A percentile compares a stretch with the other conserved stretches of the same genome.
These are phyloP conservation scores for Trichoderma asperellum DNA, from an alignment of 2,329 filamentous ascomycete genomes.

Conservation along the genomic window DNA sequence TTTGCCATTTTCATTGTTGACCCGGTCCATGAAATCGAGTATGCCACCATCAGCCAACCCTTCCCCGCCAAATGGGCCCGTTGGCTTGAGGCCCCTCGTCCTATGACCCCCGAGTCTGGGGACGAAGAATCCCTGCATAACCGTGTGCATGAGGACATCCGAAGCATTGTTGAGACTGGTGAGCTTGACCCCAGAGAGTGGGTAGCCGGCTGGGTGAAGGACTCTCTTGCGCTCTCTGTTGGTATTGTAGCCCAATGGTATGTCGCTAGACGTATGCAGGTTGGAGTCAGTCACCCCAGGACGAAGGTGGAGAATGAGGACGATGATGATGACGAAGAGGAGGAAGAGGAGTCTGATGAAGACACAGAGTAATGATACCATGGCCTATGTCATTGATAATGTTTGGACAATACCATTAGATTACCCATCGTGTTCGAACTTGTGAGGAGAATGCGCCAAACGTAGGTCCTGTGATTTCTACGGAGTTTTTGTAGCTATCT, in stretches of 20 bases:
- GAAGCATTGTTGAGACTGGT: constrained; percentile 75
- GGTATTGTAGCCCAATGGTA: constrained; percentile 93
- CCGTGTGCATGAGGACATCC: constrained; percentile 76
- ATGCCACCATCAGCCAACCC: constrained; percentile 78
- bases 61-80: constrained; percentile 84
- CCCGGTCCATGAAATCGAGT: constrained; percentile 88
- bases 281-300: constrained; percentile 76
- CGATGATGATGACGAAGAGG: neutral
- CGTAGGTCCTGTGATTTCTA: too few relatives aligned
- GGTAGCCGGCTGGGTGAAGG: constrained; percentile 97
- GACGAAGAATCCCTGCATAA: constrained; percentile 49
- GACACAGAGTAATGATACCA: constrained; percentile 21
- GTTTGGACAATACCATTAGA: neutral
- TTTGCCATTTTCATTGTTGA: constrained; percentile 84
- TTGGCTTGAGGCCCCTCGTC: constrained; percentile 82
- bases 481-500: neutral
- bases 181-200: constrained; percentile 92
- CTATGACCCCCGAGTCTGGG: constrained; percentile 57
- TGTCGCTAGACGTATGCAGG: constrained; percentile 92
- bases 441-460: neutral
- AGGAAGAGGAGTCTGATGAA: constrained; percentile 11
- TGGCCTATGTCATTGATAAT: constrained; percentile 1
- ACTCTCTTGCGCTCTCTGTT: constrained; percentile 74
- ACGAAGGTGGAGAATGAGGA: constrained; percentile 34
- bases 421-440: neutral